These are phyloP conservation scores for maize (Zea mays) DNA, from an alignment of 176 grass and related monocot species.

Conservation along the genomic window Zm-B73-REFERENCE-NAM-5.0 NC_050105.1:144729001-144729500, in stretches of 20 bases:
- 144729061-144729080: conserved; percentile 89
- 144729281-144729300: not conserved
- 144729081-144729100: conserved; percentile 72
- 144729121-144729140: conserved; percentile 72
- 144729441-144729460: not conserved
- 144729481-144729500: conserved; percentile 37
- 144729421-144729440: not conserved
- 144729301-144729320: not conserved
- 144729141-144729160: conserved; percentile 61
- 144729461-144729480: not conserved
- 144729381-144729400: not conserved
- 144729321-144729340: not conserved
- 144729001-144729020: conserved; percentile 81
- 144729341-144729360: not conserved
- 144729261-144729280: not conserved
- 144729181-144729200: not conserved
- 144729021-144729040: conserved; percentile 83
- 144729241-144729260: not conserved
- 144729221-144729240: not conserved
- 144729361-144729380: not conserved
- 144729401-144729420: not conserved
- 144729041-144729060: conserved; percentile 58
- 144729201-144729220: not conserved
- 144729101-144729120: conserved; percentile 76
- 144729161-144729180: conserved; percentile 11